Evolutionary conservation across 768 basidiomycete species (phyloP), one percentile per base, ranked within the genome.

Genomic region (Kwoniella heveanensis): DNA sequence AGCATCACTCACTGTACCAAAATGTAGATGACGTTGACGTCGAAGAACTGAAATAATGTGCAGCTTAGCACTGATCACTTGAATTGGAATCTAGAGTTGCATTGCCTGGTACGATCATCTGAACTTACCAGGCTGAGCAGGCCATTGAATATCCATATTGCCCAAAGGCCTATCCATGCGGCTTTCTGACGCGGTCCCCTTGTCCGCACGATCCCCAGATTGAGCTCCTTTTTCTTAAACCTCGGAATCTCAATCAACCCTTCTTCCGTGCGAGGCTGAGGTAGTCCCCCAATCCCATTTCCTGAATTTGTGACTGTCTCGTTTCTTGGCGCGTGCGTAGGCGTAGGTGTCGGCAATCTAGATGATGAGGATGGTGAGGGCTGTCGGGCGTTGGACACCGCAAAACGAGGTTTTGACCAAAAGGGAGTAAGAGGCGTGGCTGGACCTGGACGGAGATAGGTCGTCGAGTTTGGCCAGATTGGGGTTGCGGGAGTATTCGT

Each of bases 11-110:
- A 92, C 91, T 91, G 87, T 46, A 92, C 76, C 70, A 93, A 78
- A 69, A 92, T 87, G 81, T 87, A 94, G 68, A 88, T 87, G 70
- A 88, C 87, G 78, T 93, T 92, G 79, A 92, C 91, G 75, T 95
- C 92, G 77, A 94, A 87, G 75, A 89, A 93, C 75, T 77, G 58
- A 6, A 24, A 21, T 0, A 27, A 53, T 56, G 21, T 29, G n/a
- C 25, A 22, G 47, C 5, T 10, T 29, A 36, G 44, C 22, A 25
- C 5, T 36, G 4, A 24, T 5, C 17, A 6, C 46, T 47, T 19
- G 17, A 19, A 32, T n/a, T n/a, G n/a, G n/a, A n/a, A n/a, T n/a
- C n/a, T n/a, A n/a, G n/a, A n/a, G n/a, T n/a, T n/a, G n/a, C n/a
- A n/a, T n/a, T n/a, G n/a, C n/a, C n/a, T n/a, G n/a, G n/a, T n/a